Conservation (phyloP, 352 stramenopile genomes). For the Phytophthora cryptogea region DNA sequence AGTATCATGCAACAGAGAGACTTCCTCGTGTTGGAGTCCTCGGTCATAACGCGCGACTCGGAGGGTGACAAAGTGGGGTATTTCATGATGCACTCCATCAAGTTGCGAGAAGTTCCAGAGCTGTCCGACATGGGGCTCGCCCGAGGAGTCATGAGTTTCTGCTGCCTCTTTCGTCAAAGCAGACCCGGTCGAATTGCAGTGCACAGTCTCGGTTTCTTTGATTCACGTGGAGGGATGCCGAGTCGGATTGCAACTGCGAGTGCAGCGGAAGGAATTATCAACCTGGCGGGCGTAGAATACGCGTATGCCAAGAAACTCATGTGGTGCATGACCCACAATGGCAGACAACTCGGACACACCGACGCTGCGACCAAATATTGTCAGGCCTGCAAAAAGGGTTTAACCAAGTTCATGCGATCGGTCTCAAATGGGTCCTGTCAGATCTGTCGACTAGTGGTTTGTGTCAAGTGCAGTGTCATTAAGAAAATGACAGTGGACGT, state of each 20-base stretch:
- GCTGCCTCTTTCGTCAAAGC: constrained; percentile 49
- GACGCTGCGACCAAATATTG: constrained; percentile 24
- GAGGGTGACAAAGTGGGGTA: constrained; percentile 42
- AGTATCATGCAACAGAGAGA: constrained; percentile 55
- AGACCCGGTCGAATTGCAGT: constrained; percentile 31
- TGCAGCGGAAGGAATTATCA: constrained; percentile 48
- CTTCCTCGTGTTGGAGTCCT: constrained; percentile 49
- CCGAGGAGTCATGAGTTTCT: constrained; percentile 49
- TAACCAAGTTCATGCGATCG: constrained; percentile 26
- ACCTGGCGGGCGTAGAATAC: constrained; percentile 45
- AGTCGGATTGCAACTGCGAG: constrained; percentile 44
- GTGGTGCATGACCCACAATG: constrained; percentile 48
- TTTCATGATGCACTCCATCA: constrained; percentile 57
- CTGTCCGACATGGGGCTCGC: constrained; percentile 50
- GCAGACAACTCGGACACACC: constrained; percentile 1
- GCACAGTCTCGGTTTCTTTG: constrained; percentile 53
- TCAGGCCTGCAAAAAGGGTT: constrained; percentile 27
- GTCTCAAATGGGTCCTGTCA: constrained; percentile 34
- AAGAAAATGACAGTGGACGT: constrained; percentile 65
- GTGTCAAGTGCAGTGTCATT: constrained; percentile 53
- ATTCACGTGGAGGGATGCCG: constrained; percentile 51
- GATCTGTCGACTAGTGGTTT: constrained; percentile 50
- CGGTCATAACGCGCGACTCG: constrained; percentile 34
- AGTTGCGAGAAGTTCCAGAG: constrained; percentile 37
- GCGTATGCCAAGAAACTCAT: constrained; percentile 63